Evolutionary conservation across 139 green algal genomes (phyloP).

Genomic region (Tetradesmus lagerheimii): DNA sequence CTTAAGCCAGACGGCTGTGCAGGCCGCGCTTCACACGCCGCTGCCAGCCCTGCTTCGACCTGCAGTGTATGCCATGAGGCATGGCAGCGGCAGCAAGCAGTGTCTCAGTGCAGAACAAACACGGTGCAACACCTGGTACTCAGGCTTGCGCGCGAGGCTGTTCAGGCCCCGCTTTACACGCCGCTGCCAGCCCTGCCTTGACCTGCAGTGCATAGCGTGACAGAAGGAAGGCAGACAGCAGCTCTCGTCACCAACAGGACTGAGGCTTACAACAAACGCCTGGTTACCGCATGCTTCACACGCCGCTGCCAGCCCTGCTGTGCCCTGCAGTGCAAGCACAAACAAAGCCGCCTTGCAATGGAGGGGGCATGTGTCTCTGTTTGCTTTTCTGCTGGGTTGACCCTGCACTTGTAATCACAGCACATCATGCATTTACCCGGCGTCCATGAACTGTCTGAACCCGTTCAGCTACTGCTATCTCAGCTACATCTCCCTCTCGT

Average conservation of each 20-base stretch:
- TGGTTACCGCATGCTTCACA: conserved; percentile 36
- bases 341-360: no score
- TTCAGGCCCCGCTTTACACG: conserved; percentile 28
- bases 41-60: conserved; percentile 32
- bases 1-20: neutral
- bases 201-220: neutral
- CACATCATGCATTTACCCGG: no score
- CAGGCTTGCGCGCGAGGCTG: neutral
- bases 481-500: neutral
- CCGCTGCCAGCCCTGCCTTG: conserved; percentile 5
- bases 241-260: no score
- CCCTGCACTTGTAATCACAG: no score
- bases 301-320: conserved; percentile 23
- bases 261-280: neutral
- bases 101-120: neutral
- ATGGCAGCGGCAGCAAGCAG: neutral
- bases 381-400: no score
- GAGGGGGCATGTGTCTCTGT: no score
- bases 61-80: neutral
- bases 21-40: conserved; percentile 35
- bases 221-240: neutral
- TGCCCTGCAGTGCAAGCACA: neutral
- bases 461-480: no score
- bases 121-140: conserved; percentile 15
- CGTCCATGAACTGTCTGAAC: no score